Evolutionary conservation across 192 early-diverging fungal species (phyloP).

Genomic region (Mortierella hygrophila): DNA sequence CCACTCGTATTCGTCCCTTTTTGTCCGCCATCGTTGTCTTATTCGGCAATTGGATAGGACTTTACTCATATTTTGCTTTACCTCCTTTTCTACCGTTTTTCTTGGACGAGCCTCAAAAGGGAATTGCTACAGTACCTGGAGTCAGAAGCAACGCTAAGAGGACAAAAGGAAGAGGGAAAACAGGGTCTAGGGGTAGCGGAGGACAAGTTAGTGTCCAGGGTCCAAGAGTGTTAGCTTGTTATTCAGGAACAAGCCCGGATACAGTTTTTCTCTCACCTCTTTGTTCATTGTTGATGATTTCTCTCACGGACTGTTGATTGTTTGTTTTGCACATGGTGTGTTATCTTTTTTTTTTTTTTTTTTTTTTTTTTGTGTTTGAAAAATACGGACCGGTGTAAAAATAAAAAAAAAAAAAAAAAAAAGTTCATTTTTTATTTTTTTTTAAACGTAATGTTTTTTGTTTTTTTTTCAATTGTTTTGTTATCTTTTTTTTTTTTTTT

Average conservation of each 20-base stretch:
- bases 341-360: background rate
- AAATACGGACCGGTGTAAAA: too few relatives aligned
- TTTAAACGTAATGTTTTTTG: background rate
- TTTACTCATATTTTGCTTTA: background rate
- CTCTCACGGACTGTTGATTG: background rate
- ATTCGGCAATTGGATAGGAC: background rate
- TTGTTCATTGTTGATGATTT: background rate
- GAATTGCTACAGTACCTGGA: background rate
- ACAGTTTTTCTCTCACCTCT: background rate
- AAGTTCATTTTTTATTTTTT: background rate
- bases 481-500: background rate
- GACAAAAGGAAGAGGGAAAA: background rate
- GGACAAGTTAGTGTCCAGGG: background rate
- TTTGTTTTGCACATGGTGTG: background rate
- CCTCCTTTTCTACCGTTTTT: background rate
- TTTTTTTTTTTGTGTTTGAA: slow-evolving; percentile 12
- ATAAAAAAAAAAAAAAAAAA: too few relatives aligned
- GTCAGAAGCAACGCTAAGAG: background rate
- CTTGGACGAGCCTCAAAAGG: background rate
- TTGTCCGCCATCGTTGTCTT: background rate
- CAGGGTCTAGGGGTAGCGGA: background rate
- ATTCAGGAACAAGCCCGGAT: background rate
- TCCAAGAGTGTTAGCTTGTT: background rate
- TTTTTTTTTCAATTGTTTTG: too few relatives aligned
- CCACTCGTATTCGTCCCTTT: slow-evolving; percentile 1